Conservation (phyloP, 306 rosid species). For the Trifolium dubium region DNA sequence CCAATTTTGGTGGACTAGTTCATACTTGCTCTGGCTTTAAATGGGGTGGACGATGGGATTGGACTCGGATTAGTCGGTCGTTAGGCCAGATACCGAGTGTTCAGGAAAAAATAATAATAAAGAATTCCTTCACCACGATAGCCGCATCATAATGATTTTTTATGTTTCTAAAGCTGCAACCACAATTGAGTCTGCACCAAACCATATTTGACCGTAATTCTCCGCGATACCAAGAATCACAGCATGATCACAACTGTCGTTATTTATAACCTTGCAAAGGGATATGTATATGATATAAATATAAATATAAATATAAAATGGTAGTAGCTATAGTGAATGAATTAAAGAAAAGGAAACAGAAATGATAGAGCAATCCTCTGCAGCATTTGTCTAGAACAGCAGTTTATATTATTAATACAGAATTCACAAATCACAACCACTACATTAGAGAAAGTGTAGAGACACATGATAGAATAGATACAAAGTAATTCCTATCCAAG, state of each 20-base stretch:
- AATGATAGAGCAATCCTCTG: background rate
- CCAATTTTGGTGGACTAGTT: no score
- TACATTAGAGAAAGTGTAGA: background rate
- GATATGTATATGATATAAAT: background rate
- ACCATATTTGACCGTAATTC: background rate
- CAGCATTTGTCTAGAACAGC: background rate
- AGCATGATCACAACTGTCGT: no score
- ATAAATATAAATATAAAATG: no score
- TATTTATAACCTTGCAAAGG: no score
- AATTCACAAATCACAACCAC: background rate
- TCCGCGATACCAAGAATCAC: background rate
- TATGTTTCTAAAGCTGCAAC: background rate
- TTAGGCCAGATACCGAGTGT: no score
- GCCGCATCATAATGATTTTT: no score
- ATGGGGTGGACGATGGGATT: no score
- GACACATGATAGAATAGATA: background rate
- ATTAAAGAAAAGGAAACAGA: background rate
- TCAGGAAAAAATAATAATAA: no score
- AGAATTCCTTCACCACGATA: background rate
- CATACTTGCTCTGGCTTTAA: no score
- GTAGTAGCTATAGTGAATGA: background rate
- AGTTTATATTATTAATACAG: background rate
- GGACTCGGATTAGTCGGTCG: no score
- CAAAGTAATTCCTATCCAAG: background rate
- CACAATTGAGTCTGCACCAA: no score